Conservation (phyloP, 805 yeast species). For the Suhomyces sp. region DNA sequence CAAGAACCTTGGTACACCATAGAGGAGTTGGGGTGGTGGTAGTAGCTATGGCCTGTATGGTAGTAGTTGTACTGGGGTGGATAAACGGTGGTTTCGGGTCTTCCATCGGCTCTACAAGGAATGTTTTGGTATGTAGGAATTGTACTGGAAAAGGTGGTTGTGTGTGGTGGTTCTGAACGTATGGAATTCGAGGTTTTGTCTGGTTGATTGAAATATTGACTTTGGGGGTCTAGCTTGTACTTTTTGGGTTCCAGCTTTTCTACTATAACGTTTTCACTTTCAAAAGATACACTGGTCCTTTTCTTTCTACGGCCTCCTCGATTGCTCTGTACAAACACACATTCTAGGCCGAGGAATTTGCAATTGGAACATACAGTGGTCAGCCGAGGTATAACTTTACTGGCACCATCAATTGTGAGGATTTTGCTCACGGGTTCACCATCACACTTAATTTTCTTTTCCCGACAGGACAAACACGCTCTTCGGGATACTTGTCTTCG, state of each 20-base stretch:
- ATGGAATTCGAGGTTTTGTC: neutral
- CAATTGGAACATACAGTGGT: slow-evolving; percentile 48
- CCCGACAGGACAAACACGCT: slow-evolving; percentile 64
- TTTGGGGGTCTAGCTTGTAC: neutral
- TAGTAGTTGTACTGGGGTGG: neutral
- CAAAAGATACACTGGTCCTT: slow-evolving; percentile 7
- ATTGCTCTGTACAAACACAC: slow-evolving; percentile 55
- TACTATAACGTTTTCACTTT: neutral
- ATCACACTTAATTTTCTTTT: slow-evolving; percentile 64
- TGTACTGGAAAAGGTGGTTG: neutral
- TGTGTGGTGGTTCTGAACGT: neutral
- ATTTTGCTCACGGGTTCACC: slow-evolving; percentile 43
- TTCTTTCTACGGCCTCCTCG: slow-evolving; percentile 56
- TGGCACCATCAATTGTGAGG: slow-evolving; percentile 17
- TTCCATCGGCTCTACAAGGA: neutral
- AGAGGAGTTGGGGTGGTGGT: neutral
- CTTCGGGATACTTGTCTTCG: slow-evolving; percentile 21
- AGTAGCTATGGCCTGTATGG: neutral
- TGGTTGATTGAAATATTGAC: neutral
- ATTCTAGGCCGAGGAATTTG: slow-evolving; percentile 40
- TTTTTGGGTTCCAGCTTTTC: neutral
- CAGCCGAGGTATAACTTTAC: slow-evolving; percentile 6
- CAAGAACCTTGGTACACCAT: neutral
- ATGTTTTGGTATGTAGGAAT: neutral
- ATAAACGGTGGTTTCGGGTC: neutral